A percentile compares a stretch with the other conserved stretches of the same genome.
These are phyloP conservation scores for Stramenopiles sp. DNA, from an alignment of 352 stramenopile species.

Conservation along the genomic window DNA sequence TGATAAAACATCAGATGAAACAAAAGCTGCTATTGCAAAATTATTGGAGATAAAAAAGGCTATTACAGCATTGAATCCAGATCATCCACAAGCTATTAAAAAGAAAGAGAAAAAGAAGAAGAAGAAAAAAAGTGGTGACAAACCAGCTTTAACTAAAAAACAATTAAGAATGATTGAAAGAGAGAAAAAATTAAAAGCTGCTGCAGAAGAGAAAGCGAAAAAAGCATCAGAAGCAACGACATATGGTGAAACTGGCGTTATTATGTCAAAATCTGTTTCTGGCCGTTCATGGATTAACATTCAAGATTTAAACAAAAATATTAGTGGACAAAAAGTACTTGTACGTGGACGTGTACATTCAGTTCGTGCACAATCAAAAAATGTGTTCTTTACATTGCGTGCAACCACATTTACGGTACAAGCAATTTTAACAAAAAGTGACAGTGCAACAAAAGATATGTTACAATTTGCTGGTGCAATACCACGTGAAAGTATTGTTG, in stretches of 20 bases:
- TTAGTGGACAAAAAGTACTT: conserved; percentile 69
- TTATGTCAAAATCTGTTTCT: conserved; percentile 27
- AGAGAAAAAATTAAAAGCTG: conserved; percentile 15
- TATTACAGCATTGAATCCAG: no score
- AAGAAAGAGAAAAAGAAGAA: conserved; percentile 41
- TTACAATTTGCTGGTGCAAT: conserved; percentile 84
- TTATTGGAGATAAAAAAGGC: no score
- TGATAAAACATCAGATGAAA: no score
- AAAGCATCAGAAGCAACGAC: no score
- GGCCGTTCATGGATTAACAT: conserved; percentile 31
- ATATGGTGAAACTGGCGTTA: conserved; percentile 29
- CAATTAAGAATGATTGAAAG: conserved; percentile 11
- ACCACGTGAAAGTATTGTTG: conserved; percentile 83
- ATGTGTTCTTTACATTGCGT: conserved; percentile 86
- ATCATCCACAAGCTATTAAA: conserved; percentile 23
- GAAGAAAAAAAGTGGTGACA: conserved; percentile 22
- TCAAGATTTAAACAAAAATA: conserved; percentile 42
- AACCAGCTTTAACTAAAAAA: no score
- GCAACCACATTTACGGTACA: conserved; percentile 88
- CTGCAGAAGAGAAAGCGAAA: conserved; percentile 37
- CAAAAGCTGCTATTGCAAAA: no score
- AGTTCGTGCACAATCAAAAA: conserved; percentile 72
- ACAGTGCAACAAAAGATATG: conserved; percentile 74
- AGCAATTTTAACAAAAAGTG: conserved; percentile 55
- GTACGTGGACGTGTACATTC: conserved; percentile 80